Percentiles rank a stretch among this genome's conserved stretches.
Conservation (phyloP, 2,329 filamentous ascomycete species). For the Ophiosphaerella korrae region DNA sequence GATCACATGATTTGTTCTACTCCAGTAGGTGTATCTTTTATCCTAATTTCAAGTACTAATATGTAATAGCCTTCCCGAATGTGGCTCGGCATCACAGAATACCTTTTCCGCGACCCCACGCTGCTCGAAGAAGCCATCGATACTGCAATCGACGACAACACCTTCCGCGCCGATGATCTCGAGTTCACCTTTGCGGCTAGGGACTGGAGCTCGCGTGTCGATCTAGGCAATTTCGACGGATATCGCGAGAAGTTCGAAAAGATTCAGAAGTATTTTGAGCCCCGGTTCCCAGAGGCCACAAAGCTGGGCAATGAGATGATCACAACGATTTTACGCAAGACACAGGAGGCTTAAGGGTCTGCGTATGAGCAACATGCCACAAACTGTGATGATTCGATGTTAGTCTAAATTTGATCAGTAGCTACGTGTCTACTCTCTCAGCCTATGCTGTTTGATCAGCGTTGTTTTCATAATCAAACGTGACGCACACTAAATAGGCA, state of each 20-base stretch:
- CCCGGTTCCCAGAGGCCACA: constrained; percentile 84
- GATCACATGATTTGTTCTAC: constrained; percentile 99
- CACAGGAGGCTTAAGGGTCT: constrained; percentile 38
- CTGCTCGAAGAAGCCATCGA: constrained; percentile 84
- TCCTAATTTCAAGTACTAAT: neutral
- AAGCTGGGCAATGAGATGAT: constrained; percentile 96
- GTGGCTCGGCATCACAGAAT: constrained; percentile 96
- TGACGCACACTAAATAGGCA: too few species aligned
- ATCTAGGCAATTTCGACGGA: constrained; percentile 87
- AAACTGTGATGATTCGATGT: too few species aligned
- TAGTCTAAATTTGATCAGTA: too few species aligned
- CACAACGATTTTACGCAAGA: constrained; percentile 87
- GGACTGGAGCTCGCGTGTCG: constrained; percentile 94
- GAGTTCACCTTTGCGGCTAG: constrained; percentile 97
- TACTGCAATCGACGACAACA: constrained; percentile 86
- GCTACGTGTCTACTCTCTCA: too few species aligned
- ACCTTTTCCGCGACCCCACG: constrained; percentile 82
- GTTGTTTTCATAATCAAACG: too few species aligned
- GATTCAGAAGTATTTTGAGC: constrained; percentile 90
- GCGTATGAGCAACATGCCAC: too few species aligned
- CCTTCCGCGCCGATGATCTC: constrained; percentile 91
- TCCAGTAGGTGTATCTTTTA: constrained; percentile 59
- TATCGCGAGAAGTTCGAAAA: constrained; percentile 90
- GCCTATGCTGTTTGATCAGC: too few species aligned
- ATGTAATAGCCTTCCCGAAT: constrained; percentile 76